Base-by-base conservation (phyloP, 768 basidiomycete genomes). In the Crepidotus variabilis region DNA sequence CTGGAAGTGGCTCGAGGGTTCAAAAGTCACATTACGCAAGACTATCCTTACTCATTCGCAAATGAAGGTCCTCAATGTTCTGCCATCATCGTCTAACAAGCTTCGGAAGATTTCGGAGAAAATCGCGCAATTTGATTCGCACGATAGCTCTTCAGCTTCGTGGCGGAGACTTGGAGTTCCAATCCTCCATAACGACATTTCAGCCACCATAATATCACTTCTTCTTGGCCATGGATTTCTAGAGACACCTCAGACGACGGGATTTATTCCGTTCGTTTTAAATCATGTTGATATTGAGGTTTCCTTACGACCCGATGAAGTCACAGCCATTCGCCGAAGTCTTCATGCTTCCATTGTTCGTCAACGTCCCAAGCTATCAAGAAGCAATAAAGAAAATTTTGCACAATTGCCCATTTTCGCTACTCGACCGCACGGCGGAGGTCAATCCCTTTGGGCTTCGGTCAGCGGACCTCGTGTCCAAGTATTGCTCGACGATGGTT, bases 401-500 rank as follows among this genome's bases (percentile, higher is more conserved):
- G 7, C 51, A 3, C 28, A 43, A 51, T 7, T 51, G n/a, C 16
- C 6, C 2, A 43, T 39, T 4, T 47, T 61, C 10, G 55, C 57
- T 21, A 39, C 20, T 20, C 28, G 34, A 22, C 53, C 10, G 33
- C 0, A 28, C 20, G 23, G 20, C 2, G 28, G 50, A 32, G 32
- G 23, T 20, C 8, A 28, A 48, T 45, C 52, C 46, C 0, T 14
- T 18, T 7, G 39, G 47, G 33, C 18, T 21, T n/a, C 48, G 2
- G 43, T 48, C 9, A 51, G 18, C 4, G 58, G 56, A 9, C 13
- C 39, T 21, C 49, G 54, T 8, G 35, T 57, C 4, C 56, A 55
- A 24, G 56, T 60, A 2, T 23, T 54, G 1, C 24, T 62, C 28
- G 20, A 34, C 32, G 56, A 55, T 11, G 22, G 52, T 2, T 55